Base-by-base conservation (phyloP, 352 stramenopile genomes). In the Globisporangium radiosum region DNA sequence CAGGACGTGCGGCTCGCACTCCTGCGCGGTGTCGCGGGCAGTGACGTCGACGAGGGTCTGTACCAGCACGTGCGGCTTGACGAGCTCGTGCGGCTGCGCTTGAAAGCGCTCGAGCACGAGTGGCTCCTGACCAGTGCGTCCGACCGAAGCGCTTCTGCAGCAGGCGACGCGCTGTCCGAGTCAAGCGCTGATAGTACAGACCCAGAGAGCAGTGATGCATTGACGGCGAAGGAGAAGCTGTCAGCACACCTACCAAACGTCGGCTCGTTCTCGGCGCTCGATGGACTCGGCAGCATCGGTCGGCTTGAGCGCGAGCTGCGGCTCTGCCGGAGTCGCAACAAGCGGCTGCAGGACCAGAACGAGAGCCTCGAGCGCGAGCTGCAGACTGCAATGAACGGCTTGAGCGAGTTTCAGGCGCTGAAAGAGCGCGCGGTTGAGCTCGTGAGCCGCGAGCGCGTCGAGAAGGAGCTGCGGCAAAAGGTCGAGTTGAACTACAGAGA, bases 401-500 rank as follows among this genome's bases (percentile, higher is more conserved):
- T 90, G 10, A 72, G 66, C 36, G 83, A 94, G 25, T 71, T 87
- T 36, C 80, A 91, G 52, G 68, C 54, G 7, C 75, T 94, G 50
- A 91, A 90, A 10, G 78, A 88, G 60, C 81, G 90, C 48, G 70
- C 84, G 9, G 76, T 92, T 0, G 76, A 96, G n/a, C 69, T 96
- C 54, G 72, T 71, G n/a, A 73, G 85, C 36, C 77, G 89, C 39
- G 76, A 94, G 52, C 82, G 88, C 5, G 72, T 85, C 2, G 88
- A 97, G 67, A 96, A 97, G 56, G 91, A 97, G 52, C 60, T 95
- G 13, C 85, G 89, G 13, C 65, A 52, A 10, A 90, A 87, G 62
- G 72, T 76, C 17, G 80, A 97, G 33, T 49, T 60, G 37, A 76
- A 80, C 15, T 73, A 80, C 38, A 85, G 82, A 40, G 75, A 89